phyloP scores from a whole-genome alignment of 108 stramenopile genomes.

The Cyclostephanos tholiformis region DNA sequence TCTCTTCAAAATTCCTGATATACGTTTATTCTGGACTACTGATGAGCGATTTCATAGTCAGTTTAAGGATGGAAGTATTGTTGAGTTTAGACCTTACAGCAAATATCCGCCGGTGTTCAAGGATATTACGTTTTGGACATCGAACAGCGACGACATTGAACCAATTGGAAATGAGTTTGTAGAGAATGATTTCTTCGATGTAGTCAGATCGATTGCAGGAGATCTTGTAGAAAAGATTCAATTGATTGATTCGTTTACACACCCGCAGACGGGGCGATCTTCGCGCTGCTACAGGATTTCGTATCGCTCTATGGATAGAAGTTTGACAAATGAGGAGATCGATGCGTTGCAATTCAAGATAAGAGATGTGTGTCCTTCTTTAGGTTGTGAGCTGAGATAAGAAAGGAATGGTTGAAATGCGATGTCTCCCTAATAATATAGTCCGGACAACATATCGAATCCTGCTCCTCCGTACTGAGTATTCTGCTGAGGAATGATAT shows the following conservation, averaged over 20 bases:
- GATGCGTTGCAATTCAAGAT: slow-evolving; percentile 71
- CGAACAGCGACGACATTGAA: slow-evolving; percentile 23
- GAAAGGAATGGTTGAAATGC: no score
- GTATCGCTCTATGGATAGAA: slow-evolving; percentile 85
- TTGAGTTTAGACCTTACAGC: slow-evolving; percentile 69
- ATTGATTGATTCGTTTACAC: slow-evolving; percentile 78
- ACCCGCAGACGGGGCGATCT: slow-evolving; percentile 76
- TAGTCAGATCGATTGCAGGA: slow-evolving; percentile 77
- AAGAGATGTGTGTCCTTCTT: slow-evolving; percentile 27
- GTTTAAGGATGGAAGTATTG: slow-evolving; percentile 71
- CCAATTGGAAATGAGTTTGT: slow-evolving; percentile 40
- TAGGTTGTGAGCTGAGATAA: no score
- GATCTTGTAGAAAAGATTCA: slow-evolving; percentile 83
- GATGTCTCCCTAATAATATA: no score
- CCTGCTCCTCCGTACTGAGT: no score
- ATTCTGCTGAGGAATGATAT: no score
- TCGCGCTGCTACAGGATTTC: slow-evolving; percentile 81
- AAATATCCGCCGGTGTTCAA: slow-evolving; percentile 88
- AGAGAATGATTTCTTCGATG: slow-evolving; percentile 82
- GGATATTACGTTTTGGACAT: slow-evolving; percentile 87
- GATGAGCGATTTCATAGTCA: slow-evolving; percentile 90
- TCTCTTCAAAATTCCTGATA: slow-evolving; percentile 92
- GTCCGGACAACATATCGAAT: no score
- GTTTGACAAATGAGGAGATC: slow-evolving; percentile 86
- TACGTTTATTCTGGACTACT: slow-evolving; percentile 91